Conservation (phyloP, 345 rosid genomes). For the Physaria fendleri region DNA sequence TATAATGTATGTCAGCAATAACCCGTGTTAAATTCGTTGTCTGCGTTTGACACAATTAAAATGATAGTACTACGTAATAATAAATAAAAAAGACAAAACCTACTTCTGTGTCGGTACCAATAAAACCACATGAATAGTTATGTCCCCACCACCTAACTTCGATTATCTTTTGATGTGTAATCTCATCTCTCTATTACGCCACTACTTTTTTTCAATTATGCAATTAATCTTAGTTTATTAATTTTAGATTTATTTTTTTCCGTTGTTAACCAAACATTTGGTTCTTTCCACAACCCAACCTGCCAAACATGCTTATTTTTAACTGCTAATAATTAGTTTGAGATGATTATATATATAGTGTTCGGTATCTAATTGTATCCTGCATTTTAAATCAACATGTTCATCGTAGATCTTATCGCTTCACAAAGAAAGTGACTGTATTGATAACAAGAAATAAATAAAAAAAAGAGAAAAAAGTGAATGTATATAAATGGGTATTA, state of each 20-base stretch:
- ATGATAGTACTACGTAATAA: neutral
- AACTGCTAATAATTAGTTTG: neutral
- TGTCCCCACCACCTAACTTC: constrained; percentile 23
- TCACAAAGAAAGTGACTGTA: neutral
- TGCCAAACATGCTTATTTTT: neutral
- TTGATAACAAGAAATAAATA: too few relatives aligned
- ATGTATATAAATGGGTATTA: neutral
- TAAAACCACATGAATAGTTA: constrained; percentile 17
- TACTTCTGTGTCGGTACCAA: constrained; percentile 24
- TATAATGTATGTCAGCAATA: constrained; percentile 14
- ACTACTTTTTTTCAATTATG: neutral
- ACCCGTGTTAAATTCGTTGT: constrained; percentile 20
- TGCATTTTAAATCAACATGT: neutral
- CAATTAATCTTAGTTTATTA: neutral
- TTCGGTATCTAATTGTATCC: neutral
- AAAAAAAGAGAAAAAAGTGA: too few relatives aligned
- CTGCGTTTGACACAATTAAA: neutral
- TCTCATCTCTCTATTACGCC: constrained; percentile 23
- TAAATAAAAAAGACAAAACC: constrained; percentile 2
- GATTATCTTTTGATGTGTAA: too few relatives aligned
- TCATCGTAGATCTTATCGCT: constrained; percentile 4
- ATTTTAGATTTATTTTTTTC: neutral
- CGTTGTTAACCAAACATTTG: constrained; percentile 3
- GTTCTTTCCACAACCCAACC: neutral
- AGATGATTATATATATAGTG: neutral